Base-by-base conservation (phyloP, 805 yeast species). In the Nakazawaea siamensis region DNA sequence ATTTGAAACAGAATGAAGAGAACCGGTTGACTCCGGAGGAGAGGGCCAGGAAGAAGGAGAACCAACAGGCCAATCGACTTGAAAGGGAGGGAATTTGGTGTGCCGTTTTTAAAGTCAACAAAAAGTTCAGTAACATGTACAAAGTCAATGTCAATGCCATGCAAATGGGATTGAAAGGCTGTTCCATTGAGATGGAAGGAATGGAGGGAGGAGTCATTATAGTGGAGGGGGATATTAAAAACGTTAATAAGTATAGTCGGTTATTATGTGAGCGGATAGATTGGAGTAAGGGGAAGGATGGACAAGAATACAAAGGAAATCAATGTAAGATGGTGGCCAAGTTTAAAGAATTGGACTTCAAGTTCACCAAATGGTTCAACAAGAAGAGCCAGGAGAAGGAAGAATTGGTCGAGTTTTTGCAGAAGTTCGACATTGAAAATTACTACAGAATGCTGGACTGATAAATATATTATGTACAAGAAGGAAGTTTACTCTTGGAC, bases 71-170 rank as follows among this genome's bases (percentile, higher is more conserved):
- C 25, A 54, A 55, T 13, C 80, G 80, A 42, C 52, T 76, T 8
- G 35, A 47, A 1, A 47, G 51, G 18, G 62, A 63, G 35, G 92
- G 92, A 0, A 56, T 61, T 24, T 62, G 49, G 43, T 62, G 77
- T 17, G 66, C 74, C 2, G 86, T 82, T 1, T 86, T 76, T 51
- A 58, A 63, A 13, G 62, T 87, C 11, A 57, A 64, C 15, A 55
- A 64, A 29, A 4, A 15, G 3, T 54, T 84, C 10, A 59, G 62
- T 2, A 78, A 79, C 52, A 80, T 82, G 0, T 87, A 63, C 56
- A 83, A 87, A 49, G 68, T 88, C 6, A 88, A 85, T 47, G 72
- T 70, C 41, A 86, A 86, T 53, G 94, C 95, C 1, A 75, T 75
- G 43, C 90, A 90, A 50, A 52, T 75, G 31, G 69, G 62, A 2